phyloP scores from a whole-genome alignment of 257 asterid species.

The Solanum boliviense region DNA sequence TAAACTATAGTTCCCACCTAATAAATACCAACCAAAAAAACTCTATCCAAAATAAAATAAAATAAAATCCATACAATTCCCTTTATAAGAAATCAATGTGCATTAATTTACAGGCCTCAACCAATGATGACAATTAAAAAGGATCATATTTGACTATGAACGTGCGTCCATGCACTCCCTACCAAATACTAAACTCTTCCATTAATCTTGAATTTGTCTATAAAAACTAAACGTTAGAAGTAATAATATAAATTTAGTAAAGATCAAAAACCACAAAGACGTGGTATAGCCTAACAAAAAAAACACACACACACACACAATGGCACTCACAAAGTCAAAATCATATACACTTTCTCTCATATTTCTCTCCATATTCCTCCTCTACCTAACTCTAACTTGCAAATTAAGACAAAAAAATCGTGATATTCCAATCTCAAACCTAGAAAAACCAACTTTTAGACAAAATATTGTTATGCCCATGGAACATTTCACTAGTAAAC shows the following conservation, averaged over 20 bases:
- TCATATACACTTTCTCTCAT: constrained; percentile 15
- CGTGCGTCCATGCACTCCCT: constrained; percentile 12
- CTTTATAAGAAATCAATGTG: neutral
- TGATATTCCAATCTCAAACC: constrained; percentile 3
- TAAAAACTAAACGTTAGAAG: neutral
- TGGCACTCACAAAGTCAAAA: constrained; percentile 30
- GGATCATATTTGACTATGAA: neutral
- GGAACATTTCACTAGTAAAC: neutral
- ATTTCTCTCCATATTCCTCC: constrained; percentile 25
- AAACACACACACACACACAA: neutral
- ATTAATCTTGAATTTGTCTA: neutral
- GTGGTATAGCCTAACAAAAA: neutral
- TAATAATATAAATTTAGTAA: neutral
- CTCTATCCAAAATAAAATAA: neutral
- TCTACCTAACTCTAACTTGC: constrained; percentile 20
- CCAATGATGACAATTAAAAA: neutral
- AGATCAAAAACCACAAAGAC: neutral
- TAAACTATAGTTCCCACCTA: neutral
- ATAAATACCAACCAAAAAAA: neutral
- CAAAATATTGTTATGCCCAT: neutral
- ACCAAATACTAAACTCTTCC: neutral
- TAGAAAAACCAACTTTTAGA: neutral
- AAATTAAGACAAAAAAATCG: constrained; percentile 6
- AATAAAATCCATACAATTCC: neutral
- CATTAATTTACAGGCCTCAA: neutral